phyloP scores from a whole-genome alignment of 345 rosid species.

The Microthlaspi erraticum region DNA sequence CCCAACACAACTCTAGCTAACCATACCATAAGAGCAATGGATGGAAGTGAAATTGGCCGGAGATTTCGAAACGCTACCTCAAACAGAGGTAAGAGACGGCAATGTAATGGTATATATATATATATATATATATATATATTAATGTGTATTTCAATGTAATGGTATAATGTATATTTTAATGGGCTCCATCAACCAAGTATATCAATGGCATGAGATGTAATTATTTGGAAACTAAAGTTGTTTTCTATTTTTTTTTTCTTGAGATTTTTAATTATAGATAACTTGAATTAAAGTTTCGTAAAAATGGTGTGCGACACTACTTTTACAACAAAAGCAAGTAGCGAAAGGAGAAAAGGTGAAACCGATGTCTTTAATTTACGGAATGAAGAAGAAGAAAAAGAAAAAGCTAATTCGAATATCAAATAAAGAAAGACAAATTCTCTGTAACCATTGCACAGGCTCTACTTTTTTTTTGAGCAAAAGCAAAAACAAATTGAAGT shows the following conservation, averaged over 20 bases:
- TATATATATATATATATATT: too few relatives aligned
- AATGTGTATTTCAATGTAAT: too few relatives aligned
- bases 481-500: conserved; percentile 27
- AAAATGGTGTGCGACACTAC: conserved; percentile 27
- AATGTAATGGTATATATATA: too few relatives aligned
- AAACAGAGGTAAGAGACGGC: too few relatives aligned
- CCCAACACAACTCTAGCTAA: too few relatives aligned
- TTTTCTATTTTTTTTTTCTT: not conserved
- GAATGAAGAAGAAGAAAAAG: conserved; percentile 35
- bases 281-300: conserved; percentile 25
- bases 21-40: too few relatives aligned
- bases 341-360: conserved; percentile 38
- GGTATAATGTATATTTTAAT: too few relatives aligned
- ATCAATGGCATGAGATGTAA: not conserved
- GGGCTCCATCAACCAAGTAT: too few relatives aligned
- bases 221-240: not conserved
- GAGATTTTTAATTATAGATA: not conserved
- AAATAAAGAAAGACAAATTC: conserved; percentile 38
- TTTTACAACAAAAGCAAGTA: conserved; percentile 37
- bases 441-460: conserved; percentile 23
- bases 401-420: conserved; percentile 38
- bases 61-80: too few relatives aligned
- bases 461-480: conserved; percentile 28
- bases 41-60: too few relatives aligned
- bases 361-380: conserved; percentile 29